These are phyloP conservation scores for Rhododendron ferrugineum DNA, from an alignment of 148 eudicot species.

Conservation along the genomic window DNA sequence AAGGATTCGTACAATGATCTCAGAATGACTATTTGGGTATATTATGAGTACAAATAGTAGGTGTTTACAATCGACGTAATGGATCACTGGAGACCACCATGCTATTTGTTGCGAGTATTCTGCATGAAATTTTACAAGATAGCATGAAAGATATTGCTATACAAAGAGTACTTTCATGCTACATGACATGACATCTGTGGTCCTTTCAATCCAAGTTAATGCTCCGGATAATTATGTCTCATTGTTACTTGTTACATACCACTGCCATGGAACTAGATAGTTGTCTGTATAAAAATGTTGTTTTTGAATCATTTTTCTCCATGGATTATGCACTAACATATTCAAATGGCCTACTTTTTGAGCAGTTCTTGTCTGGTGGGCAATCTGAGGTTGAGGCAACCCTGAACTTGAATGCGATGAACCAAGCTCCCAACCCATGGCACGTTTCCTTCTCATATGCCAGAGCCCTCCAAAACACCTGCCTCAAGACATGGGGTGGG, in stretches of 20 bases:
- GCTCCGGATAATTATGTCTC: background rate
- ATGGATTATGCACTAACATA: background rate
- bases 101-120: background rate
- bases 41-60: background rate
- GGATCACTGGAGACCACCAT: background rate
- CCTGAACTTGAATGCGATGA: constrained; percentile 83
- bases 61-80: background rate
- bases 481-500: constrained; percentile 93
- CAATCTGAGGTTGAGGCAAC: constrained; percentile 97
- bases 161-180: background rate
- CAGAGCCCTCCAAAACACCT: constrained; percentile 90
- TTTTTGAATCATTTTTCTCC: background rate
- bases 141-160: background rate
- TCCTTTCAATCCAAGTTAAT: no score
- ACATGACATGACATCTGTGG: background rate
- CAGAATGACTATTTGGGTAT: no score
- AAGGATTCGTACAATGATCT: no score
- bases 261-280: background rate
- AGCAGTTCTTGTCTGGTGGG: constrained; percentile 90
- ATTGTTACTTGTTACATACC: background rate
- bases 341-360: background rate
- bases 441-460: constrained; percentile 92
- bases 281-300: background rate
- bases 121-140: background rate
- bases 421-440: constrained; percentile 88